phyloP scores from a whole-genome alignment of 106 monocot species.

The Dendrobium nobile region DNA sequence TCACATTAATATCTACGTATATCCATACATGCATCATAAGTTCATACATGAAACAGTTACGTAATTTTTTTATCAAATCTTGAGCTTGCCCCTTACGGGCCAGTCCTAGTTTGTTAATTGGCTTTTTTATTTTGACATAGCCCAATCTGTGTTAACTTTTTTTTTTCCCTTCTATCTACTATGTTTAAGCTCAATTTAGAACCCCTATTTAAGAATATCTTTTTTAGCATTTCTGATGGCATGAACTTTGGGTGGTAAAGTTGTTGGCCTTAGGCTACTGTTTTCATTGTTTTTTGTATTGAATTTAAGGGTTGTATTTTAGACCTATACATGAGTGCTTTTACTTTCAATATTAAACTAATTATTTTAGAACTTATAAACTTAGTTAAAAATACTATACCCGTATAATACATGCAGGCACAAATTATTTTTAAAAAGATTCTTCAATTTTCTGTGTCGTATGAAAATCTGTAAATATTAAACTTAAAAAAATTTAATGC shows the following conservation, averaged over 20 bases:
- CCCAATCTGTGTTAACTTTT: too few species aligned
- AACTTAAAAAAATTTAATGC: too few species aligned
- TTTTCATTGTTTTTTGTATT: background rate
- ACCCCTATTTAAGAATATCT: too few species aligned
- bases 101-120: background rate
- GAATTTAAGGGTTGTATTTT: background rate
- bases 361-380: background rate
- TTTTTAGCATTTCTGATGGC: background rate
- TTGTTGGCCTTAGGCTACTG: background rate
- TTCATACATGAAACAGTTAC: background rate
- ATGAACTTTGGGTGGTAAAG: background rate
- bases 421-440: too few species aligned
- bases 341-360: background rate
- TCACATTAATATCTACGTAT: background rate
- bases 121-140: background rate
- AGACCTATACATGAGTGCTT: background rate
- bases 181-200: too few species aligned
- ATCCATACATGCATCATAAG: background rate
- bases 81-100: background rate
- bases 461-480: too few species aligned
- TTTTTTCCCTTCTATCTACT: too few species aligned
- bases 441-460: too few species aligned
- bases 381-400: too few species aligned
- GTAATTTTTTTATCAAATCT: background rate
- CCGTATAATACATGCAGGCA: too few species aligned